A percentile compares a stretch with the other conserved stretches of the same genome.
These are phyloP conservation scores for Yamagishiella unicocca DNA, from an alignment of 139 green algal species.

Conservation along the genomic window DNA sequence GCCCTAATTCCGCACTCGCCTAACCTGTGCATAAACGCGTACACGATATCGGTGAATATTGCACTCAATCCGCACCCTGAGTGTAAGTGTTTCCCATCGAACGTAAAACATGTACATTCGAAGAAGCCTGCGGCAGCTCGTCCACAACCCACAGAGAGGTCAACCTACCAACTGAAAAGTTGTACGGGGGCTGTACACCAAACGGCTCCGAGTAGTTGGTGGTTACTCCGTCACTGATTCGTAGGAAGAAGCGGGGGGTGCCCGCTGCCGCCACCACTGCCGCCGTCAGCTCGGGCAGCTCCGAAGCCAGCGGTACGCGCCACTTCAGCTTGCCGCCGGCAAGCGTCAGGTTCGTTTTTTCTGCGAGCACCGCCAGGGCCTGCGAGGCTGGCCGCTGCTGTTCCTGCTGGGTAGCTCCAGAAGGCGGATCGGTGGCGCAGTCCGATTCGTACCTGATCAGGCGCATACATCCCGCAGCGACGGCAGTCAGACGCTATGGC, in stretches of 20 bases:
- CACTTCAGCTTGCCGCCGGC: neutral
- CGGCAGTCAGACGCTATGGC: no score
- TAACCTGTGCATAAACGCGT: no score
- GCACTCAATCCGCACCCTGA: no score
- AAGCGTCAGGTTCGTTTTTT: no score
- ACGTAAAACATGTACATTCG: no score
- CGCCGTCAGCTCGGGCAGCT: neutral
- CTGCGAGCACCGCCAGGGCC: neutral
- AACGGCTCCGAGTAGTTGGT: constrained; percentile 46
- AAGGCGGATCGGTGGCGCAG: neutral
- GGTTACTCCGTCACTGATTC: constrained; percentile 21
- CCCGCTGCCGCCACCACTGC: neutral
- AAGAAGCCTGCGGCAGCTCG: no score
- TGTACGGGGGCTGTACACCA: neutral
- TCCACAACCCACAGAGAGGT: no score
- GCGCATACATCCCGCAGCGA: no score
- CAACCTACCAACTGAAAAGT: no score
- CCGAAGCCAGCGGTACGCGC: neutral
- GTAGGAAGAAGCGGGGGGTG: constrained; percentile 31
- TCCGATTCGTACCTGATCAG: constrained; percentile 11
- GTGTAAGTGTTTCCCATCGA: no score
- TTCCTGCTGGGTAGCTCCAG: neutral
- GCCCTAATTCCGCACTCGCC: no score
- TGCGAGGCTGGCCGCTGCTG: neutral
- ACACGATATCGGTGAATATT: no score